Conservation (phyloP, 257 asterid species). For the Linaria vulgaris region DNA sequence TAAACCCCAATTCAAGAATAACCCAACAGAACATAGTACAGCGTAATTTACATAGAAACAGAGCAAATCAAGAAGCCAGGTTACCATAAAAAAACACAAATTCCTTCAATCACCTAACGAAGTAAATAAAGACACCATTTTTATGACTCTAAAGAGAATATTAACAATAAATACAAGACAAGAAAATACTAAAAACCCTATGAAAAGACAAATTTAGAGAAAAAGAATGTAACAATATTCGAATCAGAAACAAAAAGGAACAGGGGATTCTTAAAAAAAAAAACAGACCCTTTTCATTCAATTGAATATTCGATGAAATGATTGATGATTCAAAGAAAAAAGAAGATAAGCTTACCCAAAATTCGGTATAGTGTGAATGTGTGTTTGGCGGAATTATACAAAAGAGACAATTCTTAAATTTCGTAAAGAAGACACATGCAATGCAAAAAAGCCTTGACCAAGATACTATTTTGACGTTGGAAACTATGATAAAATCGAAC, state of each 20-base stretch:
- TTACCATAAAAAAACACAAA: no score
- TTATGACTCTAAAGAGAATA: no score
- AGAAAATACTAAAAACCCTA: no score
- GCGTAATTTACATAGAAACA: no score
- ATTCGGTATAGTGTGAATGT: background rate
- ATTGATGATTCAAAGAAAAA: background rate
- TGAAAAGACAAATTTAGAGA: no score
- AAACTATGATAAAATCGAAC: background rate
- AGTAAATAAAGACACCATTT: no score
- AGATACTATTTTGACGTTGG: background rate
- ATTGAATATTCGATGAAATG: background rate
- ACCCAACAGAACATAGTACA: no score
- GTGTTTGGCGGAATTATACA: no score
- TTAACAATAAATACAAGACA: no score
- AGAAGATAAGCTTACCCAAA: background rate
- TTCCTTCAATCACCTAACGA: no score
- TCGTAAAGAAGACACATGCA: conserved; percentile 14
- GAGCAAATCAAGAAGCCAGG: no score
- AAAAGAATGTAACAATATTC: background rate
- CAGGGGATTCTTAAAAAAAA: background rate
- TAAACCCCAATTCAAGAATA: no score
- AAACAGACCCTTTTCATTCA: background rate
- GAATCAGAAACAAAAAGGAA: background rate
- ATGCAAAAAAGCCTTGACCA: background rate
- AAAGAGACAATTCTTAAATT: background rate